Percentiles rank a stretch among this genome's conserved stretches.
phyloP scores from a whole-genome alignment of 306 rosid species.

The Casuarina equisetifolia region DNA sequence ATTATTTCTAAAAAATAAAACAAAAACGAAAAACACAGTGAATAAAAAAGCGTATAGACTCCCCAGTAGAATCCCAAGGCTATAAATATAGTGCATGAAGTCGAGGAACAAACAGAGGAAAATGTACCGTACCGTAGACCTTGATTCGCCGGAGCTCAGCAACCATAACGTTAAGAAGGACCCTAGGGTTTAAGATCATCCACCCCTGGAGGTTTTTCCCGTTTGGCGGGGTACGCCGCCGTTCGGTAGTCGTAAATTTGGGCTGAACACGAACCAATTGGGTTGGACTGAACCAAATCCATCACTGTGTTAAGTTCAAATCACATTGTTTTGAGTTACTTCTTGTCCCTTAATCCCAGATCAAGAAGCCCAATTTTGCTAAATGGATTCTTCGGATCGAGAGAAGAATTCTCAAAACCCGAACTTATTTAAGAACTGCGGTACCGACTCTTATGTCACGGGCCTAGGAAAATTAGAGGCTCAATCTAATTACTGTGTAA shows the following conservation, averaged over 20 bases:
- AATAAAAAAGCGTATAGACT: neutral
- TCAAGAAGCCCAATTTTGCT: neutral
- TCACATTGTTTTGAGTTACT: neutral
- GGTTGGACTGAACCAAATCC: neutral
- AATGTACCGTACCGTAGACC: neutral
- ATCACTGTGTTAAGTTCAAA: neutral
- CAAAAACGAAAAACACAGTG: neutral
- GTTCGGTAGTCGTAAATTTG: neutral
- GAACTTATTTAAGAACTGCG: no score
- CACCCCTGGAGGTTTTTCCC: neutral
- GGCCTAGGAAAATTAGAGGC: no score
- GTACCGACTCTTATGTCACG: no score
- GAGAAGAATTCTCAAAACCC: neutral
- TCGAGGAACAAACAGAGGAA: no score
- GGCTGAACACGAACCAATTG: neutral
- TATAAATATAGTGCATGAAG: neutral
- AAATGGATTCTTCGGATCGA: neutral
- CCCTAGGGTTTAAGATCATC: neutral
- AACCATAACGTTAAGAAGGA: neutral
- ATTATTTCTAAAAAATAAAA: neutral
- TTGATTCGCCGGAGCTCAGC: neutral
- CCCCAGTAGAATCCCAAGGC: neutral
- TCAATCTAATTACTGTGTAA: no score
- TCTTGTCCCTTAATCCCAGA: neutral
- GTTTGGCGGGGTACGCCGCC: neutral